Conservation (phyloP, 2,329 filamentous ascomycete species). For the Chrysoporthe puriensis region DNA sequence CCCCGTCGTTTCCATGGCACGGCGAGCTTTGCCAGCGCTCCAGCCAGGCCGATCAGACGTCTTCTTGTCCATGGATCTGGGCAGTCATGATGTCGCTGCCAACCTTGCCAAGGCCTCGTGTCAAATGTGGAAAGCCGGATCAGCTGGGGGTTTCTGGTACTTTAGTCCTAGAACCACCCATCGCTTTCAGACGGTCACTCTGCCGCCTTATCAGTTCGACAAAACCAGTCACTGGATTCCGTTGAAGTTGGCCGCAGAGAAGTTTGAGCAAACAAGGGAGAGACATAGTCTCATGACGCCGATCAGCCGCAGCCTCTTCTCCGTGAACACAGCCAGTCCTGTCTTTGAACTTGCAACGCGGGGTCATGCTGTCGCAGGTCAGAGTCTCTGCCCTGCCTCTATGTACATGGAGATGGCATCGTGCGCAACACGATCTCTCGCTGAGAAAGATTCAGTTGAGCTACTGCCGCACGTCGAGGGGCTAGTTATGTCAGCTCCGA, state of each 20-base stretch:
- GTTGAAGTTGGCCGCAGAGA: not conserved
- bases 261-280: no score
- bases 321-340: no score
- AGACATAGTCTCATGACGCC: no score
- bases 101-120: slow-evolving; percentile 19
- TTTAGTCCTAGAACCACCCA: slow-evolving; percentile 31
- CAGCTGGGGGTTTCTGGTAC: slow-evolving; percentile 23
- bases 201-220: slow-evolving; percentile 39
- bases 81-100: not conserved
- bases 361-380: slow-evolving; percentile 35
- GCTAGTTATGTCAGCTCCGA: no score
- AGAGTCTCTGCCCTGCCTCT: slow-evolving; percentile 35
- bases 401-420: slow-evolving; percentile 35
- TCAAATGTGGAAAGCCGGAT: slow-evolving; percentile 31
- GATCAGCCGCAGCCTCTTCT: no score
- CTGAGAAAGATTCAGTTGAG: not conserved
- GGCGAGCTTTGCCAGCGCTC: slow-evolving; percentile 34
- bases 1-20: slow-evolving; percentile 38
- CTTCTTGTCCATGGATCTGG: no score
- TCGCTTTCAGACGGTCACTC: slow-evolving; percentile 25
- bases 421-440: slow-evolving; percentile 13
- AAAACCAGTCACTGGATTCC: slow-evolving; percentile 35
- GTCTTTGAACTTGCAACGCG: slow-evolving; percentile 15
- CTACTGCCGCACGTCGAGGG: no score
- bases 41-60: slow-evolving; percentile 5